Percentiles rank a stretch among this genome's conserved stretches.
Evolutionary conservation across 139 green algal genomes (phyloP).

Genomic region (Chlorella sp.): DNA sequence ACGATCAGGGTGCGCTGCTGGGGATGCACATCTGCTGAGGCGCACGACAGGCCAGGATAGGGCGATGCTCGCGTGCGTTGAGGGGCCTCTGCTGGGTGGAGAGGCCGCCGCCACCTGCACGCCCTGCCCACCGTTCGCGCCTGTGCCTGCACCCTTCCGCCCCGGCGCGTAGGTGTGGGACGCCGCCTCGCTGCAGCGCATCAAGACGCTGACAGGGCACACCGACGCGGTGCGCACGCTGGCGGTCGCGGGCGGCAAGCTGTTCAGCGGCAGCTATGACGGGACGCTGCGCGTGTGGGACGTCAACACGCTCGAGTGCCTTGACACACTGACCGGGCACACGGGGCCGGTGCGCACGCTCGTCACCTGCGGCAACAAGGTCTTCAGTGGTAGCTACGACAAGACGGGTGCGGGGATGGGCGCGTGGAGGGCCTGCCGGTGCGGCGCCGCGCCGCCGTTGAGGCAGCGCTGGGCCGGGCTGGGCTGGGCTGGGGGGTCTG

Average conservation of each 20-base stretch:
- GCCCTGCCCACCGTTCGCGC: no score
- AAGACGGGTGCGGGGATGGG: conserved; percentile 81
- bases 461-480: no score
- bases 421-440: conserved; percentile 20
- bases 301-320: conserved; percentile 66
- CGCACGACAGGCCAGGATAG: no score
- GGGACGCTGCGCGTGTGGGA: conserved; percentile 90
- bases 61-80: no score
- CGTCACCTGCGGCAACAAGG: conserved; percentile 62
- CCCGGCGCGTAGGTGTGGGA: no score
- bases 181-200: conserved; percentile 65
- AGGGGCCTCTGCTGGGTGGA: no score
- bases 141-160: no score
- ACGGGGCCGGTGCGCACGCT: conserved; percentile 87
- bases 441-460: not conserved
- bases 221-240: conserved; percentile 89
- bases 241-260: conserved; percentile 58
- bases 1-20: conserved; percentile 87
- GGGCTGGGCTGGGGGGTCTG: no score
- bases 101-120: no score
- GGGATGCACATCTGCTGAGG: no score
- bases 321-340: conserved; percentile 80
- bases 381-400: conserved; percentile 91
- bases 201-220: conserved; percentile 84
- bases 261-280: conserved; percentile 92